Evolutionary conservation across 257 asterid genomes (phyloP).

Genomic region (Capsicum pubescens): DNA sequence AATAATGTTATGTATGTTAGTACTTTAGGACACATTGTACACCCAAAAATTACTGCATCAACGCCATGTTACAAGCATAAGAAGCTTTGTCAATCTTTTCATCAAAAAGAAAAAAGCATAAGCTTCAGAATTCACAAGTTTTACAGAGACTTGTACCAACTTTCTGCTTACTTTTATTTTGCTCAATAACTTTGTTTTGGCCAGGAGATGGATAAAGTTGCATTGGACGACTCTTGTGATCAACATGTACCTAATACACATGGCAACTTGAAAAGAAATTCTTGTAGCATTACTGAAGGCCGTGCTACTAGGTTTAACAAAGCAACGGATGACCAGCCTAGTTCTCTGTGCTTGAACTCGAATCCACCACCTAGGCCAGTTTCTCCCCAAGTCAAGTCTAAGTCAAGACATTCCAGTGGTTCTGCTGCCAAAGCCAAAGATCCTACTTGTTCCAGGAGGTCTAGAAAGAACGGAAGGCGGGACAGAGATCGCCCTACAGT

Average conservation of each 20-base stretch:
- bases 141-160: background rate
- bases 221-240: conserved; percentile 43
- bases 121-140: background rate
- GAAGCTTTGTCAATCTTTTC: background rate
- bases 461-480: conserved; percentile 24
- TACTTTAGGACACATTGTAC: background rate
- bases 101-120: background rate
- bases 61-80: background rate
- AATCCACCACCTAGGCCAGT: conserved; percentile 51
- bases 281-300: conserved; percentile 43
- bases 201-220: conserved; percentile 56
- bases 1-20: background rate
- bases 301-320: conserved; percentile 32
- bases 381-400: conserved; percentile 47
- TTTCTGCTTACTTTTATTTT: conserved; percentile 11
- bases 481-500: conserved; percentile 16
- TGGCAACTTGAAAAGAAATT: conserved; percentile 34
- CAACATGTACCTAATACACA: conserved; percentile 28
- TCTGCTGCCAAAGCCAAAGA: conserved; percentile 41
- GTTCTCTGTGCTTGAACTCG: conserved; percentile 44
- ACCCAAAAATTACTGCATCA: conserved; percentile 9
- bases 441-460: conserved; percentile 38
- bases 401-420: conserved; percentile 34
- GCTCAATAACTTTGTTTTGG: conserved; percentile 29
- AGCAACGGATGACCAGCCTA: conserved; percentile 32